phyloP scores from a whole-genome alignment of 1,284 basidiomycete species.

The Stygiomarasmius scandens region DNA sequence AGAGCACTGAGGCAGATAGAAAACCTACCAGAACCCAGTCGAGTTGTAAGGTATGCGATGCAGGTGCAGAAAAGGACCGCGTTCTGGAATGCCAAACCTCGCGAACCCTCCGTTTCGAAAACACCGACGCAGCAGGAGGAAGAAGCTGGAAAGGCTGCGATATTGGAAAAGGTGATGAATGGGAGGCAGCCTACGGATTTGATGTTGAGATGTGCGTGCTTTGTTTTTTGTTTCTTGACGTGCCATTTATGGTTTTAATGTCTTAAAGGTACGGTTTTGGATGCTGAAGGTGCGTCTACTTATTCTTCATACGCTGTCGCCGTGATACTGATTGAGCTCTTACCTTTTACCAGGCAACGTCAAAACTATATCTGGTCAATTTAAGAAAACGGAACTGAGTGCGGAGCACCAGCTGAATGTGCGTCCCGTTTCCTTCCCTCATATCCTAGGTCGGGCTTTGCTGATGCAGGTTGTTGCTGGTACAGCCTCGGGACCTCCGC shows the following conservation, averaged over 20 bases:
- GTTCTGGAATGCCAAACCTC: slow-evolving; percentile 35
- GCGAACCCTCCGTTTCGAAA: slow-evolving; percentile 28
- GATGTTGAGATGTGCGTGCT: slow-evolving; percentile 77
- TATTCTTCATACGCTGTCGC: background rate
- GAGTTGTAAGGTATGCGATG: no score
- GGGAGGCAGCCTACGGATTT: slow-evolving; percentile 79
- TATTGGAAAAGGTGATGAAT: slow-evolving; percentile 81
- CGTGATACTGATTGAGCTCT: slow-evolving; percentile 18
- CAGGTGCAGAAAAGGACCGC: no score
- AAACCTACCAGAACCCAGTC: no score
- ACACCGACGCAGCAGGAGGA: slow-evolving; percentile 56
- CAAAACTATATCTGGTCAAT: slow-evolving; percentile 87
- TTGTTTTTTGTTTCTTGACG: background rate
- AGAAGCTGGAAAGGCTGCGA: slow-evolving; percentile 68
- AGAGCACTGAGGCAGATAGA: no score
- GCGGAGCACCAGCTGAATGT: slow-evolving; percentile 88
- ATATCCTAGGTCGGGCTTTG: background rate
- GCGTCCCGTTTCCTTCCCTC: slow-evolving; percentile 37
- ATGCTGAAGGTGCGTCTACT: slow-evolving; percentile 63
- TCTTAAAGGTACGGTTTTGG: slow-evolving; percentile 79
- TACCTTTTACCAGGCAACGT: slow-evolving; percentile 65
- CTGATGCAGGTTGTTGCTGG: slow-evolving; percentile 10
- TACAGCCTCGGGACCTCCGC: slow-evolving; percentile 90
- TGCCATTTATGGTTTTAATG: slow-evolving; percentile 4
- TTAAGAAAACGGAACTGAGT: slow-evolving; percentile 89